A percentile compares a stretch with the other conserved stretches of the same genome.
Conservation (phyloP, 2,329 filamentous ascomycete genomes). For the Xylariaceae sp. region DNA sequence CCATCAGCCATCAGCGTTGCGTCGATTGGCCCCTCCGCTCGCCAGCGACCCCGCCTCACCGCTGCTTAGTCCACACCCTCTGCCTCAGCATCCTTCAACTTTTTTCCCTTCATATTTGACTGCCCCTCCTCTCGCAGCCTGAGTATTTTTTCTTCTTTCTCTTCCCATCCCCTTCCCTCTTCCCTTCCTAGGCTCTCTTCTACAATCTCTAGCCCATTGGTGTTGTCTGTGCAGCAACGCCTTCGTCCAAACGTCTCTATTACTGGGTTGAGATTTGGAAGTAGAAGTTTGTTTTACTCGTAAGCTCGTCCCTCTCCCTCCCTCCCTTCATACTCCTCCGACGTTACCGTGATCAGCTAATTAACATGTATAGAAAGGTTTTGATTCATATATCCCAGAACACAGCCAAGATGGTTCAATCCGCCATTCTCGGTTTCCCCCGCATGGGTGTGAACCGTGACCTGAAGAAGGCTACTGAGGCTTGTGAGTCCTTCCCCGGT, state of each 20-base stretch:
- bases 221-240: background rate
- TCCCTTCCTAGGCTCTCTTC: no score
- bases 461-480: conserved; percentile 99
- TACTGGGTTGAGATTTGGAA: background rate
- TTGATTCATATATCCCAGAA: conserved; percentile 23
- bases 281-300: conserved; percentile 6
- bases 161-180: background rate
- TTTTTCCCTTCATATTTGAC: background rate
- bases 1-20: background rate
- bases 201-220: background rate
- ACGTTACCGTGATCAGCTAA: conserved; percentile 8
- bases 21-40: no score
- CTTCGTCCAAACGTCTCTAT: background rate
- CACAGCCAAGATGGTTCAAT: conserved; percentile 59
- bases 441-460: conserved; percentile 98
- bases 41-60: conserved; percentile 1
- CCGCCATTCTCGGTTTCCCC: conserved; percentile 92
- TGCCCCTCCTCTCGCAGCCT: background rate
- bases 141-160: background rate
- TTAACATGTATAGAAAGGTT: conserved; percentile 19
- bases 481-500: conserved; percentile 53
- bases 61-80: background rate
- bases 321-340: background rate
- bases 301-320: conserved; percentile 15
- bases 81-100: background rate